Percentiles rank a stretch among this genome's conserved stretches.
These are phyloP conservation scores for Pythium folliculosum DNA, from an alignment of 352 stramenopile genomes.

Conservation along the genomic window DNA sequence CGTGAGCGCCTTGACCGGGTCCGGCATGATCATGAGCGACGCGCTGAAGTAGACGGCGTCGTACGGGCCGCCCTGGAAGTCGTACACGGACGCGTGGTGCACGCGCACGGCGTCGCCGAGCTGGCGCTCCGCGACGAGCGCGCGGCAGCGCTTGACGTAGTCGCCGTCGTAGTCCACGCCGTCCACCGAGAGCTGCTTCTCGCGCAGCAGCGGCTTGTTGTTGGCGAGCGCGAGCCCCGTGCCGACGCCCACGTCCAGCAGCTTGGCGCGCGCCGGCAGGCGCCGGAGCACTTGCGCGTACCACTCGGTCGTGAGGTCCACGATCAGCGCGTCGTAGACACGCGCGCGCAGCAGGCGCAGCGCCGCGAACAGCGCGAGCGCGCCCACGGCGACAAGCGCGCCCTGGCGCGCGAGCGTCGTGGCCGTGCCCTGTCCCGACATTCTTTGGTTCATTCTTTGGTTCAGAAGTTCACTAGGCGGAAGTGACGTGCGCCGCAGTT, in stretches of 20 bases:
- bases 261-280: constrained; percentile 47
- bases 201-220: constrained; percentile 60
- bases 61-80: constrained; percentile 66
- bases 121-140: constrained; percentile 41
- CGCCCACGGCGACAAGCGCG: constrained; percentile 24
- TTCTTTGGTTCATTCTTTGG: too few species aligned
- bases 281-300: constrained; percentile 81
- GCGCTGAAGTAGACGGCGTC: constrained; percentile 92
- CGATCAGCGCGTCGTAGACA: constrained; percentile 90
- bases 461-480: too few species aligned
- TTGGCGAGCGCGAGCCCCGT: constrained; percentile 73
- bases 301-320: constrained; percentile 88
- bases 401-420: constrained; percentile 21
- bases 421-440: too few species aligned
- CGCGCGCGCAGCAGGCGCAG: constrained; percentile 63
- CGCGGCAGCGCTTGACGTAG: constrained; percentile 79
- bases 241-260: constrained; percentile 91
- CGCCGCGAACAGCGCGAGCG: constrained; percentile 46
- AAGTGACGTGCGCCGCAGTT: too few species aligned
- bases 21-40: constrained; percentile 92
- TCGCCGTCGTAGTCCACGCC: constrained; percentile 90
- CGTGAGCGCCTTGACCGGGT: constrained; percentile 79
- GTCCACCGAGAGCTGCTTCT: constrained; percentile 75
- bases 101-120: constrained; percentile 58
- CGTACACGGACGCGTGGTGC: constrained; percentile 82